Evolutionary conservation across 2,329 filamentous ascomycete species (phyloP).

Genomic region (Colletotrichum musae): DNA sequence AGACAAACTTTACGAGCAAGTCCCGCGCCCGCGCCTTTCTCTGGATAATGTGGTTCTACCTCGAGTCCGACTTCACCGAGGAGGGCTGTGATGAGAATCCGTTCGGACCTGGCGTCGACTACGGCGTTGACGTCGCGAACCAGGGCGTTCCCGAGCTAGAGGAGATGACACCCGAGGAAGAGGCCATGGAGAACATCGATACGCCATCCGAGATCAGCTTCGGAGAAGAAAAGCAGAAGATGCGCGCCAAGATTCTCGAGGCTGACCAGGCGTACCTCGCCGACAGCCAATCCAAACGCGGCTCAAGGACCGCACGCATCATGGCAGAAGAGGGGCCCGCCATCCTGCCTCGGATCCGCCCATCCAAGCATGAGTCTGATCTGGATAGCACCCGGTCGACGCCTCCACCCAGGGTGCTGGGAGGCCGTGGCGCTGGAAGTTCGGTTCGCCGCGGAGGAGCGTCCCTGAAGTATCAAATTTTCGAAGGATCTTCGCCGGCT

Average conservation of each 20-base stretch:
- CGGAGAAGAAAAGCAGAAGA: slow-evolving; percentile 80
- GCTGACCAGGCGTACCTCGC: slow-evolving; percentile 80
- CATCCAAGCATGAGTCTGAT: slow-evolving; percentile 71
- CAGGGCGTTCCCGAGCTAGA: slow-evolving; percentile 79
- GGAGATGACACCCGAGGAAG: slow-evolving; percentile 75
- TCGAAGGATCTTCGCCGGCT: slow-evolving; percentile 73
- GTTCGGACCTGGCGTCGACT: slow-evolving; percentile 82
- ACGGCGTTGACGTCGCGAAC: slow-evolving; percentile 74
- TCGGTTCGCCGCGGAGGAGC: slow-evolving; percentile 57
- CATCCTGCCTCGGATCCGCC: slow-evolving; percentile 74
- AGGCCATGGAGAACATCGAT: slow-evolving; percentile 81
- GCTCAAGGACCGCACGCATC: slow-evolving; percentile 55
- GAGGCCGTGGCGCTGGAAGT: slow-evolving; percentile 43
- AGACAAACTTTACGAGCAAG: slow-evolving; percentile 82
- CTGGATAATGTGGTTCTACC: slow-evolving; percentile 99
- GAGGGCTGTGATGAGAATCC: slow-evolving; percentile 92
- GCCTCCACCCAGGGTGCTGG: slow-evolving; percentile 54
- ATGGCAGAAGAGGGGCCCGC: slow-evolving; percentile 68
- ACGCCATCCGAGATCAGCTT: slow-evolving; percentile 78
- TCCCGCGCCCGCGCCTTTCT: slow-evolving; percentile 91
- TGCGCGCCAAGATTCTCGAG: slow-evolving; percentile 81
- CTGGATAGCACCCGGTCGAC: slow-evolving; percentile 62
- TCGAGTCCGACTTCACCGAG: slow-evolving; percentile 94
- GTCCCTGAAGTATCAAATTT: slow-evolving; percentile 71
- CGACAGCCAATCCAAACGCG: slow-evolving; percentile 72